Conservation (phyloP, 2,329 filamentous ascomycete species). For the Fusarium tricinctum region DNA sequence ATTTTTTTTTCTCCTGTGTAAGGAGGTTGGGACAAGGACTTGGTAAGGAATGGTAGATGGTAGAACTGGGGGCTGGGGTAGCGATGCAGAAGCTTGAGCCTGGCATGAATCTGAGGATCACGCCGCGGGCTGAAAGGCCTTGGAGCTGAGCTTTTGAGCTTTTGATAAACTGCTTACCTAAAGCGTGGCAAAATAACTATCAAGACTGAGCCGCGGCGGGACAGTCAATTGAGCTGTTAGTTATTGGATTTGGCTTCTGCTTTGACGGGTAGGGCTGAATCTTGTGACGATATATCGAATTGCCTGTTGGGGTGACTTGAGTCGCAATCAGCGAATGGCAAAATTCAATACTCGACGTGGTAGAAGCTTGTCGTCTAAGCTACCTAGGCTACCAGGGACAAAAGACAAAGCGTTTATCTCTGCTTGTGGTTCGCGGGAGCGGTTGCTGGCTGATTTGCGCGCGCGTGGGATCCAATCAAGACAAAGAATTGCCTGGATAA, state of each 20-base stretch:
- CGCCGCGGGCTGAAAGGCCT: too few relatives aligned
- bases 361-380: slow-evolving; percentile 28
- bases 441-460: slow-evolving; percentile 28
- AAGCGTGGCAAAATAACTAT: slow-evolving; percentile 2
- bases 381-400: slow-evolving; percentile 25
- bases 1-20: background rate
- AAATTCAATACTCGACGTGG: slow-evolving; percentile 7
- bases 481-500: slow-evolving; percentile 38
- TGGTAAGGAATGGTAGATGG: slow-evolving; percentile 10
- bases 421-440: slow-evolving; percentile 26
- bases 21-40: slow-evolving; percentile 5
- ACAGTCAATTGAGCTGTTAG: slow-evolving; percentile 7
- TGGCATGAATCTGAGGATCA: too few relatives aligned
- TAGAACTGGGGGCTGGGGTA: slow-evolving; percentile 7
- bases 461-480: slow-evolving; percentile 47
- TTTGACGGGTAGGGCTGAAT: slow-evolving; percentile 16
- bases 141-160: background rate
- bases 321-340: slow-evolving; percentile 38
- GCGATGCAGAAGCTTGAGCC: too few relatives aligned
- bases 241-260: background rate
- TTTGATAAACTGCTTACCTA: slow-evolving; percentile 13
- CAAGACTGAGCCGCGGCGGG: background rate
- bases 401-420: slow-evolving; percentile 20
- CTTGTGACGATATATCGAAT: slow-evolving; percentile 21
- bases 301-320: slow-evolving; percentile 42